Evolutionary conservation across 1,284 basidiomycete genomes (phyloP), one percentile per base, ranked within the genome.

Genomic region (Pisolithus thermaeus): DNA sequence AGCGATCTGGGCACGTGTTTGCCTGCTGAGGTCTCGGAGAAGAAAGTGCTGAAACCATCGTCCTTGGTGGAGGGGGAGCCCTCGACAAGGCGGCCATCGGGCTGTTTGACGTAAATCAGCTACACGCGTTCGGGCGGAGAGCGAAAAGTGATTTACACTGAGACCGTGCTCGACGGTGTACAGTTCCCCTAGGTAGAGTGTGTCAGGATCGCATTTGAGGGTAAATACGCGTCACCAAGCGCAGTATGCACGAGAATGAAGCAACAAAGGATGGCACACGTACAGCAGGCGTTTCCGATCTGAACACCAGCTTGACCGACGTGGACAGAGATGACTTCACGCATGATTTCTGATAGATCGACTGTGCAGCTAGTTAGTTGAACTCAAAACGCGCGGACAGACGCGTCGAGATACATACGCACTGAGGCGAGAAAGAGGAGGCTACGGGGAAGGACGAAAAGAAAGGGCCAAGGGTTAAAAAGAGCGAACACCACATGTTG

Each of bases 1-100:
- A 99, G 85, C 51, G 95, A 97, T 63, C 97, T 89, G 50, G 97
- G 97, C 50, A 99, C 97, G 74, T 98, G 93, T 80, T 99, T 97
- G 61, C 94, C 94, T 42, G 90, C 87, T 39, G 90, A 90, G 23
- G 90, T 92, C 73, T 92, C 91, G 36, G 90, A 92, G 74, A 93
- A 93, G 78, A 96, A 96, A 61, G 96, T 99, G 68, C 90, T 93
- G 81, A 99, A 99, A 62, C 97, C 96, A 73, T 84, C 87, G 61
- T 95, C 90, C 65, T 80, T 83, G 58, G 77, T 73, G 42, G 85
- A 84, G 38, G 84, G 81, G 20, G 87, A 84, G 53, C 78, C 80
- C 60, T 88, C 84, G 57, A 81, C 73, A 55, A 92, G 75, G 61
- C 88, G 87, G 65, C 91, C 90, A 67, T 92, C 90, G 52, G 90